Evolutionary conservation across 1,284 basidiomycete species (phyloP), one percentile per base, ranked within the genome.

Genomic region (Ustilago tritici): DNA sequence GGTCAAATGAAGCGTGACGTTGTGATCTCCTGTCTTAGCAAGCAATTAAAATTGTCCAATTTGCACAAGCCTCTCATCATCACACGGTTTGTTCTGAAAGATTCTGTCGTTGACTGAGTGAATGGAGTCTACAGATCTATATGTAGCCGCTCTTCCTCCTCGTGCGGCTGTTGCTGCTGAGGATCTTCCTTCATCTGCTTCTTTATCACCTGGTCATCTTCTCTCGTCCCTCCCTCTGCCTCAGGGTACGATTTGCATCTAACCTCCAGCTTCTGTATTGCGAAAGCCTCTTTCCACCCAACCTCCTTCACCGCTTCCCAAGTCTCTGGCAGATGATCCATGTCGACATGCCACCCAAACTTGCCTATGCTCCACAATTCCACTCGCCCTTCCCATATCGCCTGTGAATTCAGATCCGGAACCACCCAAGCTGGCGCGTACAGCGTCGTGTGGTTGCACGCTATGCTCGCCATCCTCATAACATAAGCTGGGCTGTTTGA

Each of bases 311-410:
- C 55, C 41, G 47, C 7, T 14, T 12, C 36, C 50, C 47, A 55
- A 17, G 15, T 61, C 55, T 80, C 69, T 2, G 14, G 2, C 14
- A 80, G 35, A 61, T 80, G 76, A 46, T 80, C 79, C 49, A 68
- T 56, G 55, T 80, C 79, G 4, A 80, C 50, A 40, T 80, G 76
- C 32, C 66, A 57, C 0, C 9, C 14, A 5, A 49, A 65, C 3
- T 31, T 28, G 2, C 10, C 17, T 2, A 36, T 49, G n/a, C 34
- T 53, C 4, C 47, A 46, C 53, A 64, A 0, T 3, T 50, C 19
- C 7, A 65, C 55, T 4, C 23, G 61, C 0, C 31, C 61, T 28
- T 40, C 19, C 23, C 4, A 28, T 4, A 35, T n/a, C 0, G 56
- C 58, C 4, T 14, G 38, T 2, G 38, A 32, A 4, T 55, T 9